Percentiles rank a stretch among this genome's conserved stretches.
Evolutionary conservation across 75 land plant genomes (phyloP).

Genomic region (Isoetes taiwanensis): DNA sequence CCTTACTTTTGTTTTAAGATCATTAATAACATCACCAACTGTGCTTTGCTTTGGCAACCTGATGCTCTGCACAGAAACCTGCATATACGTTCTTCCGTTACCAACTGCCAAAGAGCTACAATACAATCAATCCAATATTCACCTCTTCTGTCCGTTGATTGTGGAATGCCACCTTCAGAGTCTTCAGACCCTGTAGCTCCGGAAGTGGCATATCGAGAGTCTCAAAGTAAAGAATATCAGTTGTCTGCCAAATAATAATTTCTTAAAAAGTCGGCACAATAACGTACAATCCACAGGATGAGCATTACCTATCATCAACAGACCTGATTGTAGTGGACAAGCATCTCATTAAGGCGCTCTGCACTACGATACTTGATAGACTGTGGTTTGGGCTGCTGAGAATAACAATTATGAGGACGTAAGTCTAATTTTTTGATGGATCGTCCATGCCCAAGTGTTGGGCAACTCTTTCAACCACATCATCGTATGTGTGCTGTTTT

Average conservation of each 20-base stretch:
- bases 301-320: too few relatives aligned
- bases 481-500: conserved; percentile 78
- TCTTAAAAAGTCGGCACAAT: too few relatives aligned
- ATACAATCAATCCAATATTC: background rate
- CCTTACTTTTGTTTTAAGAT: background rate
- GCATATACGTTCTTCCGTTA: too few relatives aligned
- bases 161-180: conserved; percentile 7
- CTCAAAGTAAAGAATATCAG: conserved; percentile 16
- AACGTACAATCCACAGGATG: too few relatives aligned
- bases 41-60: conserved; percentile 10
- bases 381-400: conserved; percentile 95
- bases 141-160: conserved; percentile 3
- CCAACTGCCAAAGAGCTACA: too few relatives aligned
- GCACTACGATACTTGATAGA: conserved; percentile 88
- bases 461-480: conserved; percentile 93
- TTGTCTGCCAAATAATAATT: too few relatives aligned
- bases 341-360: conserved; percentile 78
- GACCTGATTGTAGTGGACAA: conserved; percentile 97
- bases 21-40: conserved; percentile 14
- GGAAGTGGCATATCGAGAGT: conserved; percentile 15
- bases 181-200: conserved; percentile 11
- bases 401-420: conserved; percentile 92
- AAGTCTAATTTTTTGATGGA: conserved; percentile 87
- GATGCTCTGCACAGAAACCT: conserved; percentile 11
- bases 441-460: conserved; percentile 71